A percentile compares a stretch with the other conserved stretches of the same genome.
phyloP scores from a whole-genome alignment of 2,329 filamentous ascomycete genomes.

The Neofusicoccum sp. region DNA sequence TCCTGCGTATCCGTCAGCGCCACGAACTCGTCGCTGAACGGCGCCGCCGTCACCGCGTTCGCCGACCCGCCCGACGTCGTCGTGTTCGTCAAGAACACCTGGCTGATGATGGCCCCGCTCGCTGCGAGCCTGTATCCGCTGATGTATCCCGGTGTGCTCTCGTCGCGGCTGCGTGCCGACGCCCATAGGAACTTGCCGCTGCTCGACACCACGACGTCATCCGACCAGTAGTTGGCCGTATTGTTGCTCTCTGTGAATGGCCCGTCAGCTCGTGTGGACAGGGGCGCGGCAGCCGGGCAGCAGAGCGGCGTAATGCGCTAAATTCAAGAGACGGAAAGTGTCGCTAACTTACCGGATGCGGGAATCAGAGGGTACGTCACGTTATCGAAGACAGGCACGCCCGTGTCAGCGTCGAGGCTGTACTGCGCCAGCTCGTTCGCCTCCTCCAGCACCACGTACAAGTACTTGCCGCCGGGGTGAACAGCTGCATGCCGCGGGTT shows the following conservation, averaged over 20 bases:
- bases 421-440: constrained; percentile 27
- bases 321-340: neutral
- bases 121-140: constrained; percentile 31
- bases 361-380: constrained; percentile 25
- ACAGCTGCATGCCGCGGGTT: constrained; percentile 30
- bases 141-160: constrained; percentile 31
- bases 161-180: constrained; percentile 24
- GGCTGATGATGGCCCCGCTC: constrained; percentile 29
- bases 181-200: constrained; percentile 24
- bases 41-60: constrained; percentile 35
- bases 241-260: constrained; percentile 20
- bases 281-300: neutral
- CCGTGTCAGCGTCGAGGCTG: constrained; percentile 22
- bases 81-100: constrained; percentile 33
- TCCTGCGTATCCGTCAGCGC: constrained; percentile 36
- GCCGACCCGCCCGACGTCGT: constrained; percentile 36
- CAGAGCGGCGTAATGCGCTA: neutral
- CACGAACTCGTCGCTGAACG: constrained; percentile 34
- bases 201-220: constrained; percentile 25
- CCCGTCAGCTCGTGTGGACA: neutral
- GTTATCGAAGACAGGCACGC: constrained; percentile 11
- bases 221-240: constrained; percentile 26
- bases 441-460: constrained; percentile 31
- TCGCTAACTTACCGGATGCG: neutral
- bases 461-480: constrained; percentile 29